Base-by-base conservation (phyloP, 768 basidiomycete genomes). In the Boletus sp. region DNA sequence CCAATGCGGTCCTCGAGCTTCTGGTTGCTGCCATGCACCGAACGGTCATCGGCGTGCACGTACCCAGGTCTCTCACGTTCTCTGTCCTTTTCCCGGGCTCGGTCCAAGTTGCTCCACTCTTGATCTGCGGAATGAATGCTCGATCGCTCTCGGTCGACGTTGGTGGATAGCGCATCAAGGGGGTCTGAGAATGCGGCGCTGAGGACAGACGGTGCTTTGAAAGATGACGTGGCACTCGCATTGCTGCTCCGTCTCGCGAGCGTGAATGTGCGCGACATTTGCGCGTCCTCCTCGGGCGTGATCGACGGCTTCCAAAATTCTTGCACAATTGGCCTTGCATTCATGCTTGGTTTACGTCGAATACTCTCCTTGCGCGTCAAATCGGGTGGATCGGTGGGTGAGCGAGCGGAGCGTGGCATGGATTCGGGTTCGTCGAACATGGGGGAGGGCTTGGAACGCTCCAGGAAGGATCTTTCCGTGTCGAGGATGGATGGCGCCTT, bases 301-400 rank as follows among this genome's bases (percentile, higher is more conserved):
- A 76, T 72, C 0, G 75, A 64, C 3, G 81, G 80, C 35, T 73
- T 78, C 81, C 82, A 82, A 30, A 81, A 65, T 53, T 80, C 78
- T 14, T 75, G 79, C 1, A 68, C 64, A 40, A 67, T 59, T 63
- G 53, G 75, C 63, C 53, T 71, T 61, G 47, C 66, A 65, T 13
- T 72, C 62, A 61, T 68, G 54, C 72, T 70, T 13, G 72, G 70
- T 43, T 76, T 66, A 33, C 69, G 66, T 17, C 63, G 65, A 29
- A 72, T 64, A 47, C 68, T 63, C 39, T 61, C 65, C 29, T 45
- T 59, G 56, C 66, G 65, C n/a, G 55, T 51, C 30, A 47, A 58
- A 46, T 69, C 62, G 46, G 60, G 58, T 14, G 54, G 53, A 62
- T 64, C 62, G 38, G 54, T 52, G 32, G 68, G 43, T 15, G 59